Evolutionary conservation across 1,284 basidiomycete species (phyloP).

Genomic region (Limonomyces culmigenus): DNA sequence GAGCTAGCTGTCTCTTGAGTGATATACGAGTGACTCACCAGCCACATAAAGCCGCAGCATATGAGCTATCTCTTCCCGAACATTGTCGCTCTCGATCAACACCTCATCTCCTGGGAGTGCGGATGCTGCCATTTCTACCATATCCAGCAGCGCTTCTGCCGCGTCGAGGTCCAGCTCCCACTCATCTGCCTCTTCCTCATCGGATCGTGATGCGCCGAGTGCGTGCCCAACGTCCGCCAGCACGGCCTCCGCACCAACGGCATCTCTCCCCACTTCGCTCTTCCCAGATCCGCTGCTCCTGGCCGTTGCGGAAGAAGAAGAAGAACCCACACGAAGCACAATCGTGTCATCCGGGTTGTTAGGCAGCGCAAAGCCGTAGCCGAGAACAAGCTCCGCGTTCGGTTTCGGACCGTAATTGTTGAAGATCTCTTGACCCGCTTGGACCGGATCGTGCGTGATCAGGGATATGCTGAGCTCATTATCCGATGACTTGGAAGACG

Average conservation of each 20-base stretch:
- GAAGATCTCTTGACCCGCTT: conserved; percentile 45
- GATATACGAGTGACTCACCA: conserved; percentile 19
- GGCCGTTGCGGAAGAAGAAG: background rate
- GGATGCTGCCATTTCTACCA: too few species aligned
- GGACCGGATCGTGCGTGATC: conserved; percentile 27
- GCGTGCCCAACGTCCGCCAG: conserved; percentile 38
- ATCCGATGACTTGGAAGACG: background rate
- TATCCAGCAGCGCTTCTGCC: conserved; percentile 42
- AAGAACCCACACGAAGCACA: conserved; percentile 45
- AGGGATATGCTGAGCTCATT: conserved; percentile 16
- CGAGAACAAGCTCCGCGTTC: conserved; percentile 75
- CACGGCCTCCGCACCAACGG: conserved; percentile 34
- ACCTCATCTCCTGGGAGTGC: too few species aligned
- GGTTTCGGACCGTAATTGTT: conserved; percentile 83
- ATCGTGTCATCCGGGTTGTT: conserved; percentile 76
- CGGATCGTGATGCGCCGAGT: conserved; percentile 9
- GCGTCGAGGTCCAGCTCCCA: conserved; percentile 50
- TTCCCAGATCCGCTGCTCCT: conserved; percentile 16
- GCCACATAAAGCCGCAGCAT: conserved; percentile 45
- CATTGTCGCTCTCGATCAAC: conserved; percentile 21
- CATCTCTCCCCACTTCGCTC: conserved; percentile 48
- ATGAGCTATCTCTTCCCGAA: conserved; percentile 30
- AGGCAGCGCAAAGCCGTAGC: conserved; percentile 71
- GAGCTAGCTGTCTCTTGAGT: background rate
- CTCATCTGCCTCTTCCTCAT: conserved; percentile 11